These are phyloP conservation scores for Botrytis elliptica DNA, from an alignment of 2,329 filamentous ascomycete genomes.

Conservation along the genomic window DNA sequence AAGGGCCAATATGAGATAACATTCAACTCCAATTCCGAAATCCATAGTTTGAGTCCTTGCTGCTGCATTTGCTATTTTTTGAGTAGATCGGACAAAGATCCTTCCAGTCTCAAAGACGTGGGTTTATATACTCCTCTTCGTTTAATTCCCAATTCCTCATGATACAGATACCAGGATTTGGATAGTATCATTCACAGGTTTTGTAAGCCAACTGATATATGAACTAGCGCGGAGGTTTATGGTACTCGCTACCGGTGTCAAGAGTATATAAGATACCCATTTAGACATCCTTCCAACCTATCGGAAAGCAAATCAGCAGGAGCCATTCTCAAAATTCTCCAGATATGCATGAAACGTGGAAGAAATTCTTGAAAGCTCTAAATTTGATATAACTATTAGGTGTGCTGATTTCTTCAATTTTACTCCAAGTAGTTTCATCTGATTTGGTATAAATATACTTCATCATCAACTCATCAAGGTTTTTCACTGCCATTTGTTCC, in stretches of 20 bases:
- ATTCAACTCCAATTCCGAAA: background rate
- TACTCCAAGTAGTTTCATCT: too few species aligned
- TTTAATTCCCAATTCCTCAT: background rate
- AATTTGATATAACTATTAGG: too few species aligned
- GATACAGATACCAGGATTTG: background rate
- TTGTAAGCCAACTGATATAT: too few species aligned
- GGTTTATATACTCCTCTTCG: background rate
- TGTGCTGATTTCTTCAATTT: too few species aligned
- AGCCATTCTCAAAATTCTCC: background rate
- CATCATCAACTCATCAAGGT: rapidly evolving
- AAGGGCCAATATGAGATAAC: background rate
- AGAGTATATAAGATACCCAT: background rate
- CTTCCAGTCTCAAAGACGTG: background rate
- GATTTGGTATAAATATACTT: background rate
- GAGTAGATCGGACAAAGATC: background rate
- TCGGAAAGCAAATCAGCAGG: background rate
- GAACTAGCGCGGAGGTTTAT: too few species aligned
- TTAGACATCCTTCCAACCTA: background rate
- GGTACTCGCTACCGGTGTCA: too few species aligned
- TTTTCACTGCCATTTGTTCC: background rate
- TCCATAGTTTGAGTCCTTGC: background rate
- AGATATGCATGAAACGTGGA: background rate
- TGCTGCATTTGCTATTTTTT: background rate
- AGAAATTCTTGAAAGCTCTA: background rate
- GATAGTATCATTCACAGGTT: too few species aligned